phyloP scores from a whole-genome alignment of 1,284 basidiomycete species.

The Filobasidium uniguttulatum region DNA sequence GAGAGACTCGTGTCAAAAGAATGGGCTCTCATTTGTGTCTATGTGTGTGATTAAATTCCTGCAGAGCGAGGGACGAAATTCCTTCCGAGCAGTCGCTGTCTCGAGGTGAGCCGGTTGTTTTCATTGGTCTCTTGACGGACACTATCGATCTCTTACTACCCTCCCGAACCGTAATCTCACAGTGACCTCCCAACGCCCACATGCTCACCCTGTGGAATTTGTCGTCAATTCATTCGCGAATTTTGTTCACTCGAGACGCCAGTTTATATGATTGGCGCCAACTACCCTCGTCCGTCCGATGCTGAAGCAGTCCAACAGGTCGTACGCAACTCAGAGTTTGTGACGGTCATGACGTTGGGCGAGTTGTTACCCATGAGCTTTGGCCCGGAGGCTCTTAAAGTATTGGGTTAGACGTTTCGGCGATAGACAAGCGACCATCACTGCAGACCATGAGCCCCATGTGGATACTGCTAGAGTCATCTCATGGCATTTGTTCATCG shows the following conservation, averaged over 20 bases:
- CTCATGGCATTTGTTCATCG: too few species aligned
- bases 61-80: constrained; percentile 60
- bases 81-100: constrained; percentile 59
- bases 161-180: constrained; percentile 1
- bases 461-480: background rate
- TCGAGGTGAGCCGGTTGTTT: constrained; percentile 44
- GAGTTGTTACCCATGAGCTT: constrained; percentile 75
- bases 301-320: constrained; percentile 14
- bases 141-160: constrained; percentile 1
- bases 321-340: constrained; percentile 29
- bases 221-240: constrained; percentile 79
- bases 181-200: constrained; percentile 50
- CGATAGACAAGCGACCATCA: background rate
- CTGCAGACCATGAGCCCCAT: background rate
- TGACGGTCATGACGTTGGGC: constrained; percentile 52
- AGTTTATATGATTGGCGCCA: constrained; percentile 58
- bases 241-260: constrained; percentile 63
- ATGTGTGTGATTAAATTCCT: background rate
- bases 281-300: constrained; percentile 42
- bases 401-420: background rate
- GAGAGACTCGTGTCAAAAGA: too few species aligned
- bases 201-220: constrained; percentile 76
- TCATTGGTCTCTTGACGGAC: constrained; percentile 1
- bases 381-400: constrained; percentile 49
- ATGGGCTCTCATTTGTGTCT: background rate